Evolutionary conservation across 78 protist species (phyloP).

Genomic region (Dictyostelium capitatum): DNA sequence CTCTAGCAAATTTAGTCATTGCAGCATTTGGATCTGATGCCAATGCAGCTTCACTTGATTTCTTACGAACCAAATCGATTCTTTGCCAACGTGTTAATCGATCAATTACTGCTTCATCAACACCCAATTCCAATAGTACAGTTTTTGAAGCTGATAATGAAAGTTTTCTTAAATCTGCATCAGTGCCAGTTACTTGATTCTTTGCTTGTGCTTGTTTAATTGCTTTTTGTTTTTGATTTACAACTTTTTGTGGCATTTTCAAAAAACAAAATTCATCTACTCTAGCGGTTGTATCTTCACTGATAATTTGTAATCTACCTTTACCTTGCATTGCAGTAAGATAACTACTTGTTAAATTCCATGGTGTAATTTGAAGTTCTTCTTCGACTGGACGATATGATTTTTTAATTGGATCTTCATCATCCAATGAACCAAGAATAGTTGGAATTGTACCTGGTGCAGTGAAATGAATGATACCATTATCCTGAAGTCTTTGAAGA

Average conservation of each 20-base stretch:
- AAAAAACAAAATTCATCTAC: slow-evolving; percentile 62
- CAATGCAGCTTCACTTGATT: slow-evolving; percentile 73
- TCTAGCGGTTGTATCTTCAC: slow-evolving; percentile 61
- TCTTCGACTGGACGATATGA: slow-evolving; percentile 59
- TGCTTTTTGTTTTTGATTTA: slow-evolving; percentile 67
- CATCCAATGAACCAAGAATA: slow-evolving; percentile 26
- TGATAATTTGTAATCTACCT: slow-evolving; percentile 53
- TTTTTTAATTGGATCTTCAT: slow-evolving; percentile 46
- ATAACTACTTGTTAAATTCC: slow-evolving; percentile 80
- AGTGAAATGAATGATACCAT: slow-evolving; percentile 79
- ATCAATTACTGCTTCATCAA: slow-evolving; percentile 66
- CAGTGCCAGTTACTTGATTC: slow-evolving; percentile 83
- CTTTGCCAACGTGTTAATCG: slow-evolving; percentile 77
- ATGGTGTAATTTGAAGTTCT: slow-evolving; percentile 67
- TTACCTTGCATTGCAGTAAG: slow-evolving; percentile 59
- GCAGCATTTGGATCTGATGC: slow-evolving; percentile 32
- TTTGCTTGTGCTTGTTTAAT: slow-evolving; percentile 60
- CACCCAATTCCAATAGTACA: slow-evolving; percentile 65
- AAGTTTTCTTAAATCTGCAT: slow-evolving; percentile 83
- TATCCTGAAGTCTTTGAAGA: slow-evolving; percentile 56
- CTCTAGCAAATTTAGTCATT: slow-evolving; percentile 82
- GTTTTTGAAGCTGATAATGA: slow-evolving; percentile 43
- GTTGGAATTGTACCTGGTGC: slow-evolving; percentile 65
- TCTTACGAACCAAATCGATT: slow-evolving; percentile 74
- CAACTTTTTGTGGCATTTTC: slow-evolving; percentile 80